Conservation (phyloP, 225 moss, liverwort and hornwort species). For the Polytrichum commune region DNA sequence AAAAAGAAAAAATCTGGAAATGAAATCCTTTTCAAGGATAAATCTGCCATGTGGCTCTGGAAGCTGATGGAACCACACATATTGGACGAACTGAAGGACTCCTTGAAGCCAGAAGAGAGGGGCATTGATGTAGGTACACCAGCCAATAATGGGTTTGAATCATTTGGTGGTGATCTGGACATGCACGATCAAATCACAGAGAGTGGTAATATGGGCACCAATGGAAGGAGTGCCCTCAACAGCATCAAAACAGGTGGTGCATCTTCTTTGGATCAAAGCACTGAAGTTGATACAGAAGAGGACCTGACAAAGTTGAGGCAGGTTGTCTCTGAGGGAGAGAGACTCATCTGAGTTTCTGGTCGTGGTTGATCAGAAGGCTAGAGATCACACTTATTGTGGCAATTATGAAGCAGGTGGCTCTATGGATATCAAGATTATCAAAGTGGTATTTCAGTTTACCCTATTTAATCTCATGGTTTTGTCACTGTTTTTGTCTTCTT, state of each 20-base stretch:
- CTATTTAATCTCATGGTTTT: too few species aligned
- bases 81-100: conserved; percentile 55
- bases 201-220: conserved; percentile 19
- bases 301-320: neutral
- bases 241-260: neutral
- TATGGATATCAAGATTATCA: neutral
- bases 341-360: neutral
- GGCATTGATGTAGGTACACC: neutral
- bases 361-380: neutral
- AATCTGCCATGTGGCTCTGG: conserved; percentile 88
- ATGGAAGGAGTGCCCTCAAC: conserved; percentile 1
- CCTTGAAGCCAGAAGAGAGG: conserved; percentile 49
- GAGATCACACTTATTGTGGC: neutral
- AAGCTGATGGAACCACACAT: conserved; percentile 82
- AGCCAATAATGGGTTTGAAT: conserved; percentile 12
- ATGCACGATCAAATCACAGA: conserved; percentile 16
- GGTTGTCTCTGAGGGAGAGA: neutral
- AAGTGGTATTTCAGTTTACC: too few species aligned
- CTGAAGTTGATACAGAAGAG: neutral
- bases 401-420: neutral
- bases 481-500: too few species aligned
- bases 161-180: conserved; percentile 16
- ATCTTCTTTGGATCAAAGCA: neutral
- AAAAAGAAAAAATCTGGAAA: conserved; percentile 39
- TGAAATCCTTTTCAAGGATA: conserved; percentile 51